These are phyloP conservation scores for Asterella californica DNA, from an alignment of 225 moss, liverwort and hornwort genomes.

Conservation along the genomic window DNA sequence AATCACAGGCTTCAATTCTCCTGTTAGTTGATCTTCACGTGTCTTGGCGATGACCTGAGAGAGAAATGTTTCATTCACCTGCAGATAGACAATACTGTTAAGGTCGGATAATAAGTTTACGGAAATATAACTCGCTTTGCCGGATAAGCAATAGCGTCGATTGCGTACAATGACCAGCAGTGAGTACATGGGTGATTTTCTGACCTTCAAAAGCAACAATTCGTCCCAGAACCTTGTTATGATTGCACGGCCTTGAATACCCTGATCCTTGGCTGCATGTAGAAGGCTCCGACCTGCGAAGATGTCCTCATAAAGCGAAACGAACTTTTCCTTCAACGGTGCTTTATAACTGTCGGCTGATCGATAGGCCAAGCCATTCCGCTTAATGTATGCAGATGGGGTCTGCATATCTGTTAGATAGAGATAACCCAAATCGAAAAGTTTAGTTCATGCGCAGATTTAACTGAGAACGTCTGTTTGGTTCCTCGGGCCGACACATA, in stretches of 20 bases:
- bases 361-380: conserved; percentile 41
- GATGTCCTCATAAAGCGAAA: conserved; percentile 77
- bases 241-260: conserved; percentile 74
- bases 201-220: conserved; percentile 77
- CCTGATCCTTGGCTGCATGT: conserved; percentile 76
- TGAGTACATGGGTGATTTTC: not conserved
- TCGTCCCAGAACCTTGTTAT: conserved; percentile 89
- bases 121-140: not conserved
- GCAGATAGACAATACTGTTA: conserved; percentile 14
- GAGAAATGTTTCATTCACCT: conserved; percentile 85
- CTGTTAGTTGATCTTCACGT: conserved; percentile 83
- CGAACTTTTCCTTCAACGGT: conserved; percentile 80
- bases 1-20: conserved; percentile 61
- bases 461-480: not conserved
- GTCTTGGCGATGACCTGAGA: conserved; percentile 74
- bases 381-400: conserved; percentile 23
- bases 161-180: not conserved
- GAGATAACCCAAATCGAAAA: not conserved
- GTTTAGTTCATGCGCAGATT: not conserved
- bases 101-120: not conserved
- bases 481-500: not conserved
- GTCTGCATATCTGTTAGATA: conserved; percentile 39
- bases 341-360: conserved; percentile 68
- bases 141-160: not conserved
- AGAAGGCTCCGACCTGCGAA: conserved; percentile 77